These are phyloP conservation scores for Talaromyces adpressus DNA, from an alignment of 495 filamentous ascomycete species.

Conservation along the genomic window DNA sequence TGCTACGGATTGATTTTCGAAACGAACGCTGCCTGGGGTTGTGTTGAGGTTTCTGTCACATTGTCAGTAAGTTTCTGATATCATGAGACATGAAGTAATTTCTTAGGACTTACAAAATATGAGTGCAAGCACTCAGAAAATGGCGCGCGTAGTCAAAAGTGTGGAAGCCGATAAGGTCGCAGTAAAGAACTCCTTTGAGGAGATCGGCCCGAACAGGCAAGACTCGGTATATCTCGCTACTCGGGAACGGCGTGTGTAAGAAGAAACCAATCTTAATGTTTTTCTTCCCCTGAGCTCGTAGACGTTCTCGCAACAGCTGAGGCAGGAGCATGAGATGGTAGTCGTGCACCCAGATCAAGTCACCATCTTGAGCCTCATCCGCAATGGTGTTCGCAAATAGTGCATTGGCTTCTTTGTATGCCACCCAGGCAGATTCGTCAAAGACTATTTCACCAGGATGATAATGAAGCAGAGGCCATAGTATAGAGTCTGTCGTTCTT, in stretches of 20 bases:
- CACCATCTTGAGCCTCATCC: conserved; percentile 78
- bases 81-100: neutral
- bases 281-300: conserved; percentile 57
- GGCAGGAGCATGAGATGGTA: conserved; percentile 97
- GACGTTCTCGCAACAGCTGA: conserved; percentile 84
- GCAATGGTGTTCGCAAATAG: conserved; percentile 79
- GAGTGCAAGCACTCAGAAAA: conserved; percentile 87
- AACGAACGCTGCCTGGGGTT: conserved; percentile 85
- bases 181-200: conserved; percentile 76
- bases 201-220: conserved; percentile 87
- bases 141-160: conserved; percentile 95
- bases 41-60: conserved; percentile 58
- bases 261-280: conserved; percentile 97
- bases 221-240: conserved; percentile 92
- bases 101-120: conserved; percentile 61
- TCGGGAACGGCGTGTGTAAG: conserved; percentile 96
- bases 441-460: conserved; percentile 97
- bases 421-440: conserved; percentile 87
- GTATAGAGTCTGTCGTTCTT: conserved; percentile 74
- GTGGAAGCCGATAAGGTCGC: conserved; percentile 93
- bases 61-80: conserved; percentile 10
- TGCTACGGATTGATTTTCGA: conserved; percentile 71
- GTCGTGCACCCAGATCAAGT: conserved; percentile 95
- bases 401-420: conserved; percentile 84
- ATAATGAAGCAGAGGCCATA: conserved; percentile 97